Base-by-base conservation (phyloP, 2,329 filamentous ascomycete species). In the Ophiostoma triangulosporum region DNA sequence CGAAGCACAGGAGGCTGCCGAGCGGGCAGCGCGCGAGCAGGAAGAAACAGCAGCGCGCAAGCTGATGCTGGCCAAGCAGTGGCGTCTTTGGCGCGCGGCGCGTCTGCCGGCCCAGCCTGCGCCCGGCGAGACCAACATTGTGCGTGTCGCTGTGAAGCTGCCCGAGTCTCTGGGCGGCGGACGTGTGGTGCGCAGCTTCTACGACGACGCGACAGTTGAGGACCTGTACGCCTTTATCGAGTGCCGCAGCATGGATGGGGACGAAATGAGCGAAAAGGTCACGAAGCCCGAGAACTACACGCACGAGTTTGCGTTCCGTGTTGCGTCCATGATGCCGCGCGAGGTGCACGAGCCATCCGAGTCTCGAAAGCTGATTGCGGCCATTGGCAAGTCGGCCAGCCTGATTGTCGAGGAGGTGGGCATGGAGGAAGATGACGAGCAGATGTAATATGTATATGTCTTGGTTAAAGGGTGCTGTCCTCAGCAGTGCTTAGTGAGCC, bases 201-300 rank as follows among this genome's bases (percentile, higher is more conserved):
- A 73, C 0, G 72, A 76, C 1, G 73, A 80, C n/a, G 80, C 86
- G 0, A 74, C 77, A 2, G 72, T 97, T 35, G 91, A 97, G 64
- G 89, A 96, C 62, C 70, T 98, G 6, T 97, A 97, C 66, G 93
- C 91, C 0, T 96, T 95, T 69, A 89, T 97, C 2, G 93, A 98
- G 64, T 97, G 91, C 69, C 84, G 89, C 64, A 82, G 88, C 51
- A 61, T 84, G 6, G 61, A 89, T 3, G 63, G 60, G 6, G 61
- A 89, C 3, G 63, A 60, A 29, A 58, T 60, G 4, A 29, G 22
- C 5, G 45, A n/a, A 12, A 55, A 35, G 11, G 14, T 32, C n/a
- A 86, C 87, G 0, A 71, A 75, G 32, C 88, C 88, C 0, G 70
- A 75, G 22, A 78, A 71, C 12, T 97, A 93, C 64, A 73, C 82